phyloP scores from a whole-genome alignment of 2,329 filamentous ascomycete species.

The Ceratocystiopsis minuta region DNA sequence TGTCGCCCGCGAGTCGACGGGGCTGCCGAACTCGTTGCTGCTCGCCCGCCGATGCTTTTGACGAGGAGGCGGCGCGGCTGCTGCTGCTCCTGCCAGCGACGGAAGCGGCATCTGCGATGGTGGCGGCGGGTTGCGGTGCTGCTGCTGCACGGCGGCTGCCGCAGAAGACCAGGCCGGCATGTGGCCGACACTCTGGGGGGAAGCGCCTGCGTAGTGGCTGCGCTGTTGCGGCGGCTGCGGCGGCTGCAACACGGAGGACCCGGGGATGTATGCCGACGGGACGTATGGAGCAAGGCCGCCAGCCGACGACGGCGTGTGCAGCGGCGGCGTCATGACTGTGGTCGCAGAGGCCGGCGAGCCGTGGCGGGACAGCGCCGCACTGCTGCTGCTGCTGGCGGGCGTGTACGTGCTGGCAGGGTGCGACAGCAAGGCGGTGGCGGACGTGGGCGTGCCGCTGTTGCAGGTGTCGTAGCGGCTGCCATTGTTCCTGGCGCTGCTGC shows the following conservation, averaged over 20 bases:
- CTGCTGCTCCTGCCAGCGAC: no score
- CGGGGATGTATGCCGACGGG: no score
- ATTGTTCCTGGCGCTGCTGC: no score
- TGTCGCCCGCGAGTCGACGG: conserved; percentile 19
- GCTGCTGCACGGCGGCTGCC: neutral
- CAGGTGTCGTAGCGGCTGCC: neutral
- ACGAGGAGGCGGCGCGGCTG: neutral
- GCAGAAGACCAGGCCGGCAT: neutral
- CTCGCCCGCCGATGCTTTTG: neutral
- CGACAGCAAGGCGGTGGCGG: conserved; percentile 6
- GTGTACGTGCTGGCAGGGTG: no score
- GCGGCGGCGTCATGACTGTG: neutral
- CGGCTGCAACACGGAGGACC: no score
- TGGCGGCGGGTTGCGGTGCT: no score
- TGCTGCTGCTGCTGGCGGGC: neutral
- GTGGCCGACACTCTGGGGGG: neutral
- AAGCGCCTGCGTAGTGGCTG: neutral
- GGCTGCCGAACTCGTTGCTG: conserved; percentile 11
- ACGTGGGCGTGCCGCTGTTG: conserved; percentile 10
- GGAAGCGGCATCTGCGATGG: no score
- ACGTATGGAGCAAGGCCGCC: no score
- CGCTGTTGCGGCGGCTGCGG: neutral
- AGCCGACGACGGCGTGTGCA: neutral
- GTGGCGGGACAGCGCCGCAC: neutral
- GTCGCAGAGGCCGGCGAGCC: neutral